Evolutionary conservation across 345 rosid genomes (phyloP).

Genomic region (Cardamine chenopodiifolia): DNA sequence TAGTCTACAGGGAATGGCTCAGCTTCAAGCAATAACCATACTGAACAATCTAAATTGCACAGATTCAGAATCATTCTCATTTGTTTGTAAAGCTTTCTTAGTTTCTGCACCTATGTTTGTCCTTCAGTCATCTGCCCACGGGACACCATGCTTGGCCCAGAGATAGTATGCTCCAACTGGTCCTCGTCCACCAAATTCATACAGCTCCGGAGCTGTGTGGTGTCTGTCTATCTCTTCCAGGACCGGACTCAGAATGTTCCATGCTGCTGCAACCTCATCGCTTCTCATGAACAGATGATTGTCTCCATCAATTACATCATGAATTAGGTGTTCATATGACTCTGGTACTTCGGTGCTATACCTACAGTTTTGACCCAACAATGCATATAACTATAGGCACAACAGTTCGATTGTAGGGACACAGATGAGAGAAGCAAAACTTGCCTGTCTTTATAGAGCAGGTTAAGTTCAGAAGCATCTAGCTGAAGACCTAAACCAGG

Average conservation of each 20-base stretch:
- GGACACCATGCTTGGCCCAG: conserved; percentile 71
- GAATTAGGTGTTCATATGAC: conserved; percentile 78
- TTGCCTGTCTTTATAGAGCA: conserved; percentile 76
- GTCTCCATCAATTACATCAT: conserved; percentile 81
- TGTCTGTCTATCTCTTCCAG: conserved; percentile 60
- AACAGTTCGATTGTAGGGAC: not conserved
- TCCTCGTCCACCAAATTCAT: conserved; percentile 76
- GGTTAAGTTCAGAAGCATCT: conserved; percentile 76
- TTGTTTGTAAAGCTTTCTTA: conserved; percentile 16
- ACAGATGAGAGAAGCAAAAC: conserved; percentile 13
- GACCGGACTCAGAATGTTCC: conserved; percentile 62
- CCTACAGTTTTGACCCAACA: conserved; percentile 39
- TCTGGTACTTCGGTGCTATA: conserved; percentile 68
- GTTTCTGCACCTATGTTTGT: conserved; percentile 1
- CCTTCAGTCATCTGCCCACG: conserved; percentile 56
- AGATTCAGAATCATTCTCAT: conserved; percentile 13
- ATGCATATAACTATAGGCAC: not conserved
- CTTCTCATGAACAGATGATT: conserved; percentile 84
- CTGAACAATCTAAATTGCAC: conserved; percentile 6
- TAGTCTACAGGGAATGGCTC: conserved; percentile 16
- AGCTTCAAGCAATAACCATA: conserved; percentile 15
- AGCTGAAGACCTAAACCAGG: conserved; percentile 77
- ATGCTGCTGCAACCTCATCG: conserved; percentile 77
- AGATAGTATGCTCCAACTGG: conserved; percentile 75
- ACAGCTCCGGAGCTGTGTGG: conserved; percentile 58